phyloP scores from a whole-genome alignment of 441 rosid genomes.

The Cnidoscolus chayamansa region DNA sequence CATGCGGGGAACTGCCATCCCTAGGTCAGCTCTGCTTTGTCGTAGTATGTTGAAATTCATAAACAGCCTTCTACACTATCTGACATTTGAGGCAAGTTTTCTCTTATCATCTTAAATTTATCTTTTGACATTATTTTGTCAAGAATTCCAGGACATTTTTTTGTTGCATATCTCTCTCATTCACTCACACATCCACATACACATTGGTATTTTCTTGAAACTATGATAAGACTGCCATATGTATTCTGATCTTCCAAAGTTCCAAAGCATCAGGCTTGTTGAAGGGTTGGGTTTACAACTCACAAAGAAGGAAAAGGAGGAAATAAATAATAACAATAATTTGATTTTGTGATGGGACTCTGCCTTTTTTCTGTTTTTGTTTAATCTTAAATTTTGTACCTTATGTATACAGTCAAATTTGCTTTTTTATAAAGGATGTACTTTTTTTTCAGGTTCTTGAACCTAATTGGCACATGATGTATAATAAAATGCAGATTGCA shows the following conservation, averaged over 20 bases:
- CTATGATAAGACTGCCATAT: background rate
- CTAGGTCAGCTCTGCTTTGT: conserved; percentile 88
- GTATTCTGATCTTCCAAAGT: background rate
- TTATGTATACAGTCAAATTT: too few relatives aligned
- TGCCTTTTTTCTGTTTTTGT: background rate
- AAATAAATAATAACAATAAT: background rate
- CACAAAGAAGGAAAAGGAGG: background rate
- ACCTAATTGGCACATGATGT: conserved; percentile 96
- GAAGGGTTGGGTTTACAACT: background rate
- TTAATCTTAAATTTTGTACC: background rate
- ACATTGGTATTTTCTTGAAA: too few relatives aligned
- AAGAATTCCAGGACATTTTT: background rate
- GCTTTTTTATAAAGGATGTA: background rate
- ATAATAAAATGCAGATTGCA: conserved; percentile 64
- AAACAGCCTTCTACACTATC: conserved; percentile 89
- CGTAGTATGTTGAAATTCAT: conserved; percentile 97
- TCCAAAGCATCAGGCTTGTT: background rate
- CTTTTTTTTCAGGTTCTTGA: conserved; percentile 72
- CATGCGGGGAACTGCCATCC: conserved; percentile 68
- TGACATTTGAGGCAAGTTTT: conserved; percentile 89
- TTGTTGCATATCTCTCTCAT: background rate
- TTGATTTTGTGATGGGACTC: background rate
- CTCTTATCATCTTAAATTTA: conserved; percentile 8
- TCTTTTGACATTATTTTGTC: background rate
- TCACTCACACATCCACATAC: too few relatives aligned